A percentile compares a stretch with the other conserved stretches of the same genome.
phyloP scores from a whole-genome alignment of 805 yeast genomes.

The Pichia californica region DNA sequence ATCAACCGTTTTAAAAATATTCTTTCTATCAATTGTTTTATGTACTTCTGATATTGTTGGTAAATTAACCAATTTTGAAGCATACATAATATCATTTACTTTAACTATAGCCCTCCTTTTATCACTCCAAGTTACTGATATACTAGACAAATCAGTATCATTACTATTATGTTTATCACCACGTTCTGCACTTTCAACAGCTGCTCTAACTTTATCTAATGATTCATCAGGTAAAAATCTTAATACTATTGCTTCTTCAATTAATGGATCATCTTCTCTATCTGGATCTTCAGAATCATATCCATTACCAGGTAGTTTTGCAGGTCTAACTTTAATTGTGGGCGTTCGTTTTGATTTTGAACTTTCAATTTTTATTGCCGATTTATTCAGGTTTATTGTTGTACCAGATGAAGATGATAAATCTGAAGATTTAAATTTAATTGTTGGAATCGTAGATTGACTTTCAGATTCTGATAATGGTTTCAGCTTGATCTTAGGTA shows the following conservation, averaged over 20 bases:
- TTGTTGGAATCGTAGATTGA: conserved; percentile 29
- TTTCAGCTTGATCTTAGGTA: conserved; percentile 14
- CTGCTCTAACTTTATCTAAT: conserved; percentile 65
- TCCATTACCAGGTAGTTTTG: conserved; percentile 85
- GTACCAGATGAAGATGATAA: conserved; percentile 3
- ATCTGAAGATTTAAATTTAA: conserved; percentile 63
- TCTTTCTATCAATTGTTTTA: conserved; percentile 85
- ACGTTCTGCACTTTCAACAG: conserved; percentile 54
- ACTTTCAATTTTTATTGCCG: neutral
- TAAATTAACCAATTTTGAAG: conserved; percentile 79
- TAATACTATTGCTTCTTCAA: conserved; percentile 79
- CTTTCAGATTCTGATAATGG: conserved; percentile 4
- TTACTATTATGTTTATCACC: conserved; percentile 4
- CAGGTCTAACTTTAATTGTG: conserved; percentile 47
- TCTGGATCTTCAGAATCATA: conserved; percentile 97
- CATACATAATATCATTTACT: conserved; percentile 64
- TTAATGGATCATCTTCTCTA: conserved; percentile 85
- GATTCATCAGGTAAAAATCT: conserved; percentile 66
- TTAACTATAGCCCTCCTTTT: conserved; percentile 69
- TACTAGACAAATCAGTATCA: conserved; percentile 51
- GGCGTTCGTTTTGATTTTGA: conserved; percentile 28
- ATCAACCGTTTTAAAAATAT: conserved; percentile 80
- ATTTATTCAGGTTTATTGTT: conserved; percentile 21
- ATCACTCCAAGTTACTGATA: conserved; percentile 79
- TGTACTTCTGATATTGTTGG: conserved; percentile 85